Evolutionary conservation across 306 rosid genomes (phyloP), one percentile per base, ranked within the genome.

Genomic region (barrel medic (Medicago truncatula)): DNA sequence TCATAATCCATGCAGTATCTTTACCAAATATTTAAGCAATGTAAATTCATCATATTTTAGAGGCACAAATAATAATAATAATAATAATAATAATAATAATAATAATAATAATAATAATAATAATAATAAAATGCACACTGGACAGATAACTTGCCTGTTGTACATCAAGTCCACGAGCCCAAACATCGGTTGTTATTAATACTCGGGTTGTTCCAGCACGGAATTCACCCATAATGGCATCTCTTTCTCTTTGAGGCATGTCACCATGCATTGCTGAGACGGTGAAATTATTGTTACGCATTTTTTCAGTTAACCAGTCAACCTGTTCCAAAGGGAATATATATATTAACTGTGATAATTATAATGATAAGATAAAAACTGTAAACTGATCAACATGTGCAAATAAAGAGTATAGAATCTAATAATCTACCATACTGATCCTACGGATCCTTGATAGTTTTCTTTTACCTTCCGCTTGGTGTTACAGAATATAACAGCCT

Each of bases 121-220:
- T 50, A 34, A 9, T 3, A 39, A 28, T 34, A 67, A 4, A 40
- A 8, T 1, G 47, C 14, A 20, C 47, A 82, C 9, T 31, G 59
- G 25, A 16, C 4, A 20, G 66, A 41, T n/a, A 83, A 86, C 89
- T 86, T 83, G 73, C 98, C 98, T 95, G 98, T 81, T 95, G 98
- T 41, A 95, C 98, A 84, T 95, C 98, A 84, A 95, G 88, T 18
- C 98, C 98, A 54, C 98, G 89, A 9, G 98, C 98, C 98, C 98
- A 95, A 74, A 95, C 97, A 86, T 95, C 98, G 13, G 98, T 95
- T 40, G 98, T 95, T 46, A 95, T 95, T 61, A 95, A 91, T 14
- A 95, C 98, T 21, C 98, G 97, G 61, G 98, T 95, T 69, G 89
- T 83, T 56, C 97, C 99, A 76, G 87, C 69, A 44, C 97, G 92